Evolutionary conservation across 495 filamentous ascomycete genomes (phyloP), one percentile per base, ranked within the genome.

Genomic region (Daldinia decipiens): DNA sequence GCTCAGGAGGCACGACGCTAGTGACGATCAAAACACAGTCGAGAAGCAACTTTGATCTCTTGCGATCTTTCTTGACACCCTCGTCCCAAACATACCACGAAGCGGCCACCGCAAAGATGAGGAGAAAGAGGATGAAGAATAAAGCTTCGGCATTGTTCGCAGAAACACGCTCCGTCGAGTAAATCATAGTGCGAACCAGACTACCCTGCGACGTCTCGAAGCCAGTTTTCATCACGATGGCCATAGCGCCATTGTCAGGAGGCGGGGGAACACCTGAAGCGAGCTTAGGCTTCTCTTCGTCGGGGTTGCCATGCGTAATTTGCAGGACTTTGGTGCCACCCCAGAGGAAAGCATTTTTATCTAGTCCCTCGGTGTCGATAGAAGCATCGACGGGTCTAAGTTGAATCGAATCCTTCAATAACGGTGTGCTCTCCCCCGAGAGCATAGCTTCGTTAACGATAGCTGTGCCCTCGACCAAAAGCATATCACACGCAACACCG

Each of bases 51-150:
- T 99, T 99, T 21, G 93, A 97, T 64, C 95, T 89, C 85, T 98
- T 98, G 74, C 95, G 90, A 78, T 98, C 95, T 82, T 90, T 91
- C 61, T 85, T 81, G 39, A 98, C 94, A 81, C 95, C 95, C 79
- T 99, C 95, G 65, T 93, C 88, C 95, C 95, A 99, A 54, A 99
- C 95, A 78, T 99, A 99, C 95, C 96, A 98, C n/a, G 95, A 96
- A 34, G 95, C 95, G 60, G 95, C 95, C 78, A 99, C 85, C 70
- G 95, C 95, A 82, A 99, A 99, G 73, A 98, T 87, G 54, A 97
- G 86, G 5, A 99, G 86, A 84, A 99, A 99, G 53, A 98, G 85
- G 70, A 99, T 99, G 82, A 99, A 99, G 36, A 97, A 80, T 13
- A 99, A 81, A 3, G 95, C 95, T 79, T 99, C 95, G 55, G 86